These are phyloP conservation scores for Prorocentrum cordatum DNA, from an alignment of 169 alveolate genomes.

Conservation along the genomic window DNA sequence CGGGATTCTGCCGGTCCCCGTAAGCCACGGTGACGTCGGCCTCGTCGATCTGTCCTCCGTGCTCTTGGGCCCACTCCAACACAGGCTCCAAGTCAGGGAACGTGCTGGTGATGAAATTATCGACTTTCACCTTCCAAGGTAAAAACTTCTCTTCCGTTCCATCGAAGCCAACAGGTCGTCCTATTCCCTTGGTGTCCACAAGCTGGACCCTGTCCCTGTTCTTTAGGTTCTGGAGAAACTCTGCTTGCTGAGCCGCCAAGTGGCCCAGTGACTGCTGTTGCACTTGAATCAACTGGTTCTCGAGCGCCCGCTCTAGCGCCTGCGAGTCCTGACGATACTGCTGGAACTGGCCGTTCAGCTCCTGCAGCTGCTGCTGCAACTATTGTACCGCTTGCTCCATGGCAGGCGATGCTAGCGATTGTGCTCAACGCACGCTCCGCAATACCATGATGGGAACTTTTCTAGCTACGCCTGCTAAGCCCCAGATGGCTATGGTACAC, in stretches of 20 bases:
- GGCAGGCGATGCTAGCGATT: too few species aligned
- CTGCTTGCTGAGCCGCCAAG: neutral
- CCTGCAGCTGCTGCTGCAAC: neutral
- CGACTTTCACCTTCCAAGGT: neutral
- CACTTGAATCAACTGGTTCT: neutral
- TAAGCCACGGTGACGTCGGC: neutral
- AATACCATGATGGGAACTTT: too few species aligned
- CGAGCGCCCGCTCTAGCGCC: neutral
- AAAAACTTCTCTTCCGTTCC: neutral
- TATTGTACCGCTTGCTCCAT: neutral
- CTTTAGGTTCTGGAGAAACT: neutral
- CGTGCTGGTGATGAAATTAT: neutral
- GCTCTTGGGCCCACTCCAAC: neutral
- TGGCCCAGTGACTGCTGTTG: neutral
- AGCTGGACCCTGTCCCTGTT: neutral
- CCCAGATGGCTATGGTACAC: too few species aligned
- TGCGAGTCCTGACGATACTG: neutral
- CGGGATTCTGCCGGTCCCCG: neutral
- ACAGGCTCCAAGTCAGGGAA: neutral
- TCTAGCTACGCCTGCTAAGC: too few species aligned
- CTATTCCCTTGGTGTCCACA: slow-evolving; percentile 14
- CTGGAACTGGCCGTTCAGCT: neutral
- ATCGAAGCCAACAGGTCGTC: neutral
- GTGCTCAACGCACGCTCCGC: too few species aligned
- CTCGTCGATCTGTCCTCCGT: neutral